These are phyloP conservation scores for Aureobasidium sp. DNA, from an alignment of 2,329 filamentous ascomycete species.

Conservation along the genomic window DNA sequence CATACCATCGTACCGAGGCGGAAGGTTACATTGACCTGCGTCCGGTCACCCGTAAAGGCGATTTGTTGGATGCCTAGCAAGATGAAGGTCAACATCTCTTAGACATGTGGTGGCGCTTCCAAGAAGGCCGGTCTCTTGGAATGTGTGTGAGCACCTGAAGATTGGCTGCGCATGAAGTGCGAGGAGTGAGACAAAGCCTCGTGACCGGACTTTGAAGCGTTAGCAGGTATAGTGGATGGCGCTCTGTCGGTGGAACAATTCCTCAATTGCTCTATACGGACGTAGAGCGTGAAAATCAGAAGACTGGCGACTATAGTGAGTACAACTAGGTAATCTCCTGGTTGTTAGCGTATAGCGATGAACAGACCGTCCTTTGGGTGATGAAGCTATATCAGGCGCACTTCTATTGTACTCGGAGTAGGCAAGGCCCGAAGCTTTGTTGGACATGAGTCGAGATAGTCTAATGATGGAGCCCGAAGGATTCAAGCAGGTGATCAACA, in stretches of 20 bases:
- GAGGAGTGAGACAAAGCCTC: neutral
- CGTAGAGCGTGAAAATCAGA: neutral
- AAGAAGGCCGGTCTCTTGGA: neutral
- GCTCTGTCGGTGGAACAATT: neutral
- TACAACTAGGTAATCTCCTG: neutral
- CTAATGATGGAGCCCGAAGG: neutral
- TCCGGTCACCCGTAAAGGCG: neutral
- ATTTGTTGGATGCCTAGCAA: neutral
- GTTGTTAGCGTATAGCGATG: neutral
- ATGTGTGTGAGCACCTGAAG: neutral
- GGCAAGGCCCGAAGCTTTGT: neutral
- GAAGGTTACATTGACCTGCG: neutral
- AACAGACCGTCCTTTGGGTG: neutral
- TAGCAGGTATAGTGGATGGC: neutral
- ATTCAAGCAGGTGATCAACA: neutral
- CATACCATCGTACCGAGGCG: neutral
- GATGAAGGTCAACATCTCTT: neutral
- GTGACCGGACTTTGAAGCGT: neutral
- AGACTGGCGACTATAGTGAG: neutral
- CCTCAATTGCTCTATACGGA: neutral
- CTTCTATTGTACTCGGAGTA: neutral
- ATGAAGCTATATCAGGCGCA: neutral
- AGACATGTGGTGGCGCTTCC: neutral
- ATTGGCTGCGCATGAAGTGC: neutral
- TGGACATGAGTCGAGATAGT: neutral